Percentiles rank a stretch among this genome's conserved stretches.
phyloP scores from a whole-genome alignment of 768 basidiomycete species.

The Rhodotorula kratochvilovae region DNA sequence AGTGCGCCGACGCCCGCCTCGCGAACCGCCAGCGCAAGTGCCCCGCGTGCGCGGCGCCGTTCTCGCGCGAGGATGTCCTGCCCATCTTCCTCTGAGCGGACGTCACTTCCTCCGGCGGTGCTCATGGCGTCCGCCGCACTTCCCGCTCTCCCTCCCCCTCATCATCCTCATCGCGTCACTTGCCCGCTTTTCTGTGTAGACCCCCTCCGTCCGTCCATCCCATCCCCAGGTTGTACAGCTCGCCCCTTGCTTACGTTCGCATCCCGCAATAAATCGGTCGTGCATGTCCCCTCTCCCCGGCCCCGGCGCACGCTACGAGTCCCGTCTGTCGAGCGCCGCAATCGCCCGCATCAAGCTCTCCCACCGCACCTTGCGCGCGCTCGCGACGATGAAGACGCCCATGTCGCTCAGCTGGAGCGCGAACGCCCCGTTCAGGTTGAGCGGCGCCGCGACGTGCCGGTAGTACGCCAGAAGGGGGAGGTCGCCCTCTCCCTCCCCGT shows the following conservation, averaged over 20 bases:
- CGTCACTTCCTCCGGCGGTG: too few relatives aligned
- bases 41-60: slow-evolving; percentile 75
- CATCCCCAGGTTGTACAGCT: background rate
- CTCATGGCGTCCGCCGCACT: too few relatives aligned
- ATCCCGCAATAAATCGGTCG: background rate
- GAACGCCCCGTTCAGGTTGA: background rate
- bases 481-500: background rate
- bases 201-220: background rate
- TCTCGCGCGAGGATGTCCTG: slow-evolving; percentile 79
- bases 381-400: background rate
- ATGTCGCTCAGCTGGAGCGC: background rate
- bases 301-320: too few relatives aligned
- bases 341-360: background rate
- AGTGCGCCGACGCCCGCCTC: slow-evolving; percentile 76
- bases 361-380: background rate
- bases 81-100: slow-evolving; percentile 54
- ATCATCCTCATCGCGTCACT: background rate
- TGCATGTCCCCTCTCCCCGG: background rate
- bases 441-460: background rate
- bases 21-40: slow-evolving; percentile 88
- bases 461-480: background rate
- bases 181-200: background rate
- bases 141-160: background rate
- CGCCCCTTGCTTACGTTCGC: background rate
- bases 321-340: background rate